A percentile compares a stretch with the other conserved stretches of the same genome.
These are phyloP conservation scores for Botrytis fabae DNA, from an alignment of 2,329 filamentous ascomycete species.

Conservation along the genomic window DNA sequence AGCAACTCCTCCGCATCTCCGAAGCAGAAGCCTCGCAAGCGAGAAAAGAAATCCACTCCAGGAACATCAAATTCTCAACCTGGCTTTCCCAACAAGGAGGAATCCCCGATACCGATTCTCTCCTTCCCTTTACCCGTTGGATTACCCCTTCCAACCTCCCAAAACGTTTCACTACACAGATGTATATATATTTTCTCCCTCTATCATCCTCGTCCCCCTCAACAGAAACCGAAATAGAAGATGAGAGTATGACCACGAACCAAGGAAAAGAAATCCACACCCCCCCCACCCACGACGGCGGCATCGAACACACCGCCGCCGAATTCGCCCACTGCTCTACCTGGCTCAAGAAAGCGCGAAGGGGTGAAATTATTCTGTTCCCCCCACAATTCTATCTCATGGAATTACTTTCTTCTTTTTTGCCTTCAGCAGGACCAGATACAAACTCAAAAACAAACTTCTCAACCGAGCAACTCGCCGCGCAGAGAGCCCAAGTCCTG, in stretches of 20 bases:
- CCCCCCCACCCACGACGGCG: constrained; percentile 54
- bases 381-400: constrained; percentile 85
- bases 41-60: not conserved
- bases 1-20: not conserved
- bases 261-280: not conserved
- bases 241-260: not conserved
- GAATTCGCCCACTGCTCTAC: constrained; percentile 68
- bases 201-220: constrained; percentile 38
- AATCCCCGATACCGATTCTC: constrained; percentile 48
- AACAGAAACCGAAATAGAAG: not conserved
- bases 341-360: constrained; percentile 67
- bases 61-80: constrained; percentile 7
- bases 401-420: constrained; percentile 55
- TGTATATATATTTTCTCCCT: constrained; percentile 92
- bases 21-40: constrained; percentile 52
- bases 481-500: constrained; percentile 54
- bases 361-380: constrained; percentile 76
- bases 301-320: constrained; percentile 67
- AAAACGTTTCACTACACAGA: constrained; percentile 88
- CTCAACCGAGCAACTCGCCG: constrained; percentile 42
- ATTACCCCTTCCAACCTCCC: constrained; percentile 73
- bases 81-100: not conserved
- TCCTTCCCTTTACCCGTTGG: constrained; percentile 89
- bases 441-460: constrained; percentile 24
- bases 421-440: constrained; percentile 41